These are phyloP conservation scores for Tillandsia fasciculata DNA, from an alignment of 176 grass and related monocot genomes.

Conservation along the genomic window DNA sequence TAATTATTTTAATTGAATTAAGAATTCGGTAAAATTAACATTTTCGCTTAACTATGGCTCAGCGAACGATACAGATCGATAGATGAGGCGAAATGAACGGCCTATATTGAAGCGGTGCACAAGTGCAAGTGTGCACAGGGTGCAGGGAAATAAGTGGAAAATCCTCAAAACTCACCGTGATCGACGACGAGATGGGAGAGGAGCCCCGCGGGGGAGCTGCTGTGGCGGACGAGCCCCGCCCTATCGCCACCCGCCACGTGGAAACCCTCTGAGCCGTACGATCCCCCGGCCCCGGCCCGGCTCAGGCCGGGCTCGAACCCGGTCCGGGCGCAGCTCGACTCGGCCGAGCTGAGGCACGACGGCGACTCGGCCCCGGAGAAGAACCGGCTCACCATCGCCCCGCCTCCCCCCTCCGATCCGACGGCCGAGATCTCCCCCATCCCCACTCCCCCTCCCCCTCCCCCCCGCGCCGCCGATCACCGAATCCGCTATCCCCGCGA, in stretches of 20 bases:
- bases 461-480: slow-evolving; percentile 22
- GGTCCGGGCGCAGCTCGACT: slow-evolving; percentile 46
- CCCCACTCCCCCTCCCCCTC: background rate
- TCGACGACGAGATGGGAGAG: slow-evolving; percentile 63
- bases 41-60: too few species aligned
- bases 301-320: background rate
- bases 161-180: slow-evolving; percentile 29
- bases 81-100: too few species aligned
- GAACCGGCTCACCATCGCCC: slow-evolving; percentile 31
- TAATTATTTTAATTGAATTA: too few species aligned
- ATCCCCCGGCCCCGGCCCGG: slow-evolving; percentile 11
- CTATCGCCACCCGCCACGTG: slow-evolving; percentile 10
- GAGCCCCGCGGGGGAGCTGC: slow-evolving; percentile 78
- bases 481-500: slow-evolving; percentile 46
- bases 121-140: too few species aligned
- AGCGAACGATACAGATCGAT: too few species aligned
- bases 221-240: slow-evolving; percentile 50
- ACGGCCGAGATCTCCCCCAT: slow-evolving; percentile 3
- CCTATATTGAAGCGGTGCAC: background rate
- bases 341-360: slow-evolving; percentile 50
- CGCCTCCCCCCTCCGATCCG: background rate
- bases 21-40: too few species aligned
- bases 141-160: background rate
- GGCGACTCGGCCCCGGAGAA: slow-evolving; percentile 51
- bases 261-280: slow-evolving; percentile 39